Conservation (phyloP, 179 eudicot genomes). For the Spergularia azorica region DNA sequence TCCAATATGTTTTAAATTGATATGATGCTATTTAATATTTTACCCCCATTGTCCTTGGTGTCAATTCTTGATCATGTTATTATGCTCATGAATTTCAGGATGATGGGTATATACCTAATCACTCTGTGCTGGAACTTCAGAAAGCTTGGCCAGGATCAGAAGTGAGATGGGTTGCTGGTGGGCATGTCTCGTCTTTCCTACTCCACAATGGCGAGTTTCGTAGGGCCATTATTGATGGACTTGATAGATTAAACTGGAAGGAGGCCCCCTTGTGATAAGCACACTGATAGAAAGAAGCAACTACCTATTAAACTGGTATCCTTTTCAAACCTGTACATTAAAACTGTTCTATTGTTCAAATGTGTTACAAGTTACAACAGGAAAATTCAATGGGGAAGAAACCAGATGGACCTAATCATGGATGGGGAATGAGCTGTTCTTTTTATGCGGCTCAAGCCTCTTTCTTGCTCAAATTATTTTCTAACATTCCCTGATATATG, state of each 20-base stretch:
- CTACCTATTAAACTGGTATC: background rate
- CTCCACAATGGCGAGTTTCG: conserved; percentile 86
- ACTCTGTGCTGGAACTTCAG: conserved; percentile 91
- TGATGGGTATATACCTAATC: conserved; percentile 97
- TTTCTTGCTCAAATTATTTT: background rate
- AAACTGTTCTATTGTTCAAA: background rate
- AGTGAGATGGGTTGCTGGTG: conserved; percentile 98
- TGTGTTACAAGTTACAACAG: background rate
- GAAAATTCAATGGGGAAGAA: background rate
- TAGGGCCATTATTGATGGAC: conserved; percentile 82
- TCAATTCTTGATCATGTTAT: background rate
- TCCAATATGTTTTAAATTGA: background rate
- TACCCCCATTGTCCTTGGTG: background rate
- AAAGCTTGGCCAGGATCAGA: conserved; percentile 99
- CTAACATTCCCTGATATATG: background rate
- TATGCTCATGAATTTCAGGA: conserved; percentile 50
- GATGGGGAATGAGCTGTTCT: background rate
- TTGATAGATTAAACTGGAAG: conserved; percentile 78
- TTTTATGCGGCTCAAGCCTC: background rate
- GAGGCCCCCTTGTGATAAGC: conserved; percentile 37
- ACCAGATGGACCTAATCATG: background rate
- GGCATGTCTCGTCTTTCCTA: conserved; percentile 92
- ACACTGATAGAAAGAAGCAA: background rate
- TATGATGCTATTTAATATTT: background rate
- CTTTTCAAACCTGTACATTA: conserved; percentile 19